Percentiles rank a stretch among this genome's conserved stretches.
Evolutionary conservation across 1,284 basidiomycete species (phyloP).

Genomic region (Coniferiporia sulphurascens): DNA sequence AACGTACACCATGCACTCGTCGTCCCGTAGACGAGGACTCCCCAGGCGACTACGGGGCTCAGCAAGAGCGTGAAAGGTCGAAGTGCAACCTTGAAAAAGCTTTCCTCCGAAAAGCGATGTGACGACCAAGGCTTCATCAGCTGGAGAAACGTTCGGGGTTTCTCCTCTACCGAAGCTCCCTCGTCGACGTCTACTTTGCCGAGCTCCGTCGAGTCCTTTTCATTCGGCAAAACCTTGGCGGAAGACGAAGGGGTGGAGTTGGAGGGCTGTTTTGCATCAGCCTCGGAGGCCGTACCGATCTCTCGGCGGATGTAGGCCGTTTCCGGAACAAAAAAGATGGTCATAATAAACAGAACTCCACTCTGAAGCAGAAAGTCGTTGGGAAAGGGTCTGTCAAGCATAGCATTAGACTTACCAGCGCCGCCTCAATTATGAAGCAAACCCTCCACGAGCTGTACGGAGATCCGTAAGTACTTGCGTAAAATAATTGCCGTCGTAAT

Average conservation of each 20-base stretch:
- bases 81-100: conserved; percentile 14
- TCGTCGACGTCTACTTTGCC: neutral
- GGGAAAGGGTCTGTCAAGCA: neutral
- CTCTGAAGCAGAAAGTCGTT: conserved; percentile 3
- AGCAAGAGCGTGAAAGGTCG: conserved; percentile 17
- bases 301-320: conserved; percentile 18
- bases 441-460: conserved; percentile 18
- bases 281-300: neutral
- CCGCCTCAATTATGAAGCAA: conserved; percentile 20
- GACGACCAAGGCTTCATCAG: conserved; percentile 13
- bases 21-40: conserved; percentile 19
- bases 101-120: conserved; percentile 13
- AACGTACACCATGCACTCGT: conserved; percentile 20
- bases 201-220: conserved; percentile 1
- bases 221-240: neutral
- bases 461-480: neutral
- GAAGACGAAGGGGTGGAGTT: neutral
- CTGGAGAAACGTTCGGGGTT: conserved; percentile 6
- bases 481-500: neutral
- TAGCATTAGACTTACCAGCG: conserved; percentile 10
- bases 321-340: conserved; percentile 19
- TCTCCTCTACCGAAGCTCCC: neutral
- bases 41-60: conserved; percentile 20
- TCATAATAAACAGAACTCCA: conserved; percentile 16
- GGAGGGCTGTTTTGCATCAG: neutral